phyloP scores from a whole-genome alignment of 1,139 yeast genomes.

The Hansenula anomala region DNA sequence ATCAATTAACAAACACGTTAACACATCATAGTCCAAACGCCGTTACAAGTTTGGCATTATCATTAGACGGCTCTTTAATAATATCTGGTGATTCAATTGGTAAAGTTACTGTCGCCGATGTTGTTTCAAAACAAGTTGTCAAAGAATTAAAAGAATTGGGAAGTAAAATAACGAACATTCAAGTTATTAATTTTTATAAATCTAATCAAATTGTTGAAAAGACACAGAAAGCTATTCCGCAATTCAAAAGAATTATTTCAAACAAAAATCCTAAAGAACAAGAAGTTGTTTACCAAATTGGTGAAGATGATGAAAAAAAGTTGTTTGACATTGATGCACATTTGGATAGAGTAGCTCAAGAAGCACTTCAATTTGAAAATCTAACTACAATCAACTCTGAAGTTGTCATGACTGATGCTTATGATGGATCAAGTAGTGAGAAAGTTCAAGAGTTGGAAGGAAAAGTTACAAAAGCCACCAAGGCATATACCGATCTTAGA shows the following conservation, averaged over 20 bases:
- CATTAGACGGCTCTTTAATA: conserved; percentile 72
- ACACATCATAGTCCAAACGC: conserved; percentile 47
- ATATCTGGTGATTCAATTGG: conserved; percentile 75
- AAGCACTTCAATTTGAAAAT: conserved; percentile 48
- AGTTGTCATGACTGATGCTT: conserved; percentile 21
- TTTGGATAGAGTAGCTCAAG: conserved; percentile 41
- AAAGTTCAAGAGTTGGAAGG: conserved; percentile 33
- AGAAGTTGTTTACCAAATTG: conserved; percentile 44
- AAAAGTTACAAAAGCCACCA: conserved; percentile 44
- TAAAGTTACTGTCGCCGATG: conserved; percentile 62
- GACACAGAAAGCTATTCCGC: conserved; percentile 36
- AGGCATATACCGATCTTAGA: conserved; percentile 57
- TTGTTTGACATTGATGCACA: conserved; percentile 34
- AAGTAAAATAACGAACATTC: conserved; percentile 32
- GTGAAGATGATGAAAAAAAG: conserved; percentile 20
- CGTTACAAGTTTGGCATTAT: conserved; percentile 52
- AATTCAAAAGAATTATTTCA: conserved; percentile 54
- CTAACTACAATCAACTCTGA: conserved; percentile 35
- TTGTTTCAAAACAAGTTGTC: conserved; percentile 71
- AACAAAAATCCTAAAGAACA: conserved; percentile 40
- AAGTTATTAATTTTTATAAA: conserved; percentile 21
- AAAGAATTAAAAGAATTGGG: conserved; percentile 55
- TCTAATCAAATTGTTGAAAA: conserved; percentile 13
- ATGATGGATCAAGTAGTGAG: conserved; percentile 19
- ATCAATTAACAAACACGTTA: conserved; percentile 46